These are phyloP conservation scores for Amanita phalloides DNA, from an alignment of 768 basidiomycete genomes.

Conservation along the genomic window DNA sequence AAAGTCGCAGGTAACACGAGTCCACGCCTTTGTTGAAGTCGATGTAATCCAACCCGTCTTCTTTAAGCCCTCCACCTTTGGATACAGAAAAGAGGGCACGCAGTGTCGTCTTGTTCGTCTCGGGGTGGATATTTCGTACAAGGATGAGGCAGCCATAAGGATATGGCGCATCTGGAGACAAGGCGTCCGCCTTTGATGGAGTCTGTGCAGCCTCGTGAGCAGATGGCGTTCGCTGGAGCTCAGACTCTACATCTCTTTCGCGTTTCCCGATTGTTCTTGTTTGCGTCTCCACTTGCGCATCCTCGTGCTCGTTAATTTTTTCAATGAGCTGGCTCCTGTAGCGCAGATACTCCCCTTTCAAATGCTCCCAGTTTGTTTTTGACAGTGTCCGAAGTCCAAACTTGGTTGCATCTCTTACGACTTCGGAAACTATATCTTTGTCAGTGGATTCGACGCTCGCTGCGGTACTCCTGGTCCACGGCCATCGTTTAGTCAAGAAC, in stretches of 20 bases:
- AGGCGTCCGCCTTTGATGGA: slow-evolving; percentile 6
- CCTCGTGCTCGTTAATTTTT: slow-evolving; percentile 26
- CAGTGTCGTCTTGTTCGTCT: slow-evolving; percentile 76
- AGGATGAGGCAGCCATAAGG: slow-evolving; percentile 63
- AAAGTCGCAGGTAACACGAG: slow-evolving; percentile 66
- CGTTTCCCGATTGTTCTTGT: neutral
- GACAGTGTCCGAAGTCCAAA: slow-evolving; percentile 49
- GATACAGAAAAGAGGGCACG: slow-evolving; percentile 38
- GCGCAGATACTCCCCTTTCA: slow-evolving; percentile 61
- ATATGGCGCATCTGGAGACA: slow-evolving; percentile 27
- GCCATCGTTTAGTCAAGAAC: slow-evolving; percentile 41
- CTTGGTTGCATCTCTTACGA: slow-evolving; percentile 32
- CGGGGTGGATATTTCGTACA: slow-evolving; percentile 56
- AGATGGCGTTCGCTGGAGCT: neutral
- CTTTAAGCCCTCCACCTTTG: slow-evolving; percentile 4
- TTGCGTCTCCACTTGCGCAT: slow-evolving; percentile 8
- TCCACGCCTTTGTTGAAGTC: slow-evolving; percentile 75
- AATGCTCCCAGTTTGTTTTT: slow-evolving; percentile 50
- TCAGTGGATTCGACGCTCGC: neutral
- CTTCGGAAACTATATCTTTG: slow-evolving; percentile 22
- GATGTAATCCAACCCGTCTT: slow-evolving; percentile 56
- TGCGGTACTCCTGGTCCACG: slow-evolving; percentile 35
- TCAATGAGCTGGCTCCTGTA: slow-evolving; percentile 47
- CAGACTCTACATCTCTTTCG: neutral
- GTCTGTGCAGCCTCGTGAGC: neutral